Evolutionary conservation across 2,329 filamentous ascomycete genomes (phyloP).

Genomic region (Sporothrix phasma): DNA sequence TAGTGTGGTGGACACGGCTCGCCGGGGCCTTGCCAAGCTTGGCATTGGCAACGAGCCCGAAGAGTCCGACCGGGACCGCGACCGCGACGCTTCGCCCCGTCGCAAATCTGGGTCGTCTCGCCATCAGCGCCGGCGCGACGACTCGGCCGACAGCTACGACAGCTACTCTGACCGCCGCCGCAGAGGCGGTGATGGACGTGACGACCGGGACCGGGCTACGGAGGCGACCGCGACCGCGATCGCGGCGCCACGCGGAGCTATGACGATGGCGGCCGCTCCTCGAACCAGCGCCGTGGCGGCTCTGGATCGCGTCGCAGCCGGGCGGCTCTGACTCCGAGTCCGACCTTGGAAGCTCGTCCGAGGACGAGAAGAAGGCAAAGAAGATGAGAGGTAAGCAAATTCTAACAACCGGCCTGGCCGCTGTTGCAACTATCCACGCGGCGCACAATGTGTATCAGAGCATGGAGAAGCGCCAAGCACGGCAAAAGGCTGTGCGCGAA

Average conservation of each 20-base stretch:
- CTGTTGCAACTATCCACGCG: constrained; percentile 51
- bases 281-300: constrained; percentile 28
- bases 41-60: constrained; percentile 45
- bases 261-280: constrained; percentile 37
- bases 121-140: constrained; percentile 21
- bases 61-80: constrained; percentile 24
- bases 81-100: constrained; percentile 27
- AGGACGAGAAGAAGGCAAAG: constrained; percentile 43
- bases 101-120: constrained; percentile 20
- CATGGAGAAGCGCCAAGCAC: constrained; percentile 45
- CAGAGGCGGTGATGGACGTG: constrained; percentile 25
- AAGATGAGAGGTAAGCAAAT: constrained; percentile 55
- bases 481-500: constrained; percentile 44
- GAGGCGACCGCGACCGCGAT: constrained; percentile 21
- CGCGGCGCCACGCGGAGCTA: constrained; percentile 30
- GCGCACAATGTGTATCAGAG: constrained; percentile 49
- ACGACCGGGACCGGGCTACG: constrained; percentile 25
- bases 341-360: constrained; percentile 48
- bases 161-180: constrained; percentile 27
- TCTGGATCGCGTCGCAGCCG: constrained; percentile 28
- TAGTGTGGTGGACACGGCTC: constrained; percentile 53
- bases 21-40: constrained; percentile 51
- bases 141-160: constrained; percentile 34
- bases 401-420: constrained; percentile 45
- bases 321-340: constrained; percentile 40